Base-by-base conservation (phyloP, 129 eudicot species). In the Flaveria robusta region DNA sequence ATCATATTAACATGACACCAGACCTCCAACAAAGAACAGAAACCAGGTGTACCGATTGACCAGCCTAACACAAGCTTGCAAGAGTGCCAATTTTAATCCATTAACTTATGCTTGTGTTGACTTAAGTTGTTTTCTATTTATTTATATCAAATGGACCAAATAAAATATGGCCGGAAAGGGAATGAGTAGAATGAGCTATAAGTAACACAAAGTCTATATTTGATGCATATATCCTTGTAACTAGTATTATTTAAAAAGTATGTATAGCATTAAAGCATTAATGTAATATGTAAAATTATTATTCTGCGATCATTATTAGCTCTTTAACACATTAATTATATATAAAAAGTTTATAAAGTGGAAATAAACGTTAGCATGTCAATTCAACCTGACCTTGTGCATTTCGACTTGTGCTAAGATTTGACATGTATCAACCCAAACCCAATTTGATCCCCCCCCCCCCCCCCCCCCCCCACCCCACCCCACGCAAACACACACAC, bases 1-100 rank as follows among this genome's bases (percentile, higher is more conserved):
- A 70, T 47, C 74, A 26, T 70, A 47, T 14, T 49, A 49, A 24
- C 39, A 55, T 24, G 62, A n/a, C 74, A 70, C n/a, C 9, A 29
- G 9, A 70, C 15, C 74, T 71, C 64, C 41, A 50, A 50, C 23
- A 70, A 50, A 67, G 15, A 8, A 27, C 27, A 50, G 46, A 47
- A 15, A 71, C 18, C 66, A 52, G 15, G 62, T 29, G 23, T 15
- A 42, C 47, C 20, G 20, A 42, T 42, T n/a, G n/a, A n/a, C n/a
- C n/a, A 16, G 7, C n/a, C 52, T 14, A 47, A 47, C 52, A 24
- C 37, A 62, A 26, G 42, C 42, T 27, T 62, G 67, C 19, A 24
- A 62, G 4, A 14, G n/a, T 27, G 67, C 41, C 42, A 62, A 26
- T 62, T 26, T 62, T 10, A 4, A 62, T 14, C 19, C 42, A 26